Evolutionary conservation across 257 asterid genomes (phyloP).

Genomic region (Petrea volubilis): DNA sequence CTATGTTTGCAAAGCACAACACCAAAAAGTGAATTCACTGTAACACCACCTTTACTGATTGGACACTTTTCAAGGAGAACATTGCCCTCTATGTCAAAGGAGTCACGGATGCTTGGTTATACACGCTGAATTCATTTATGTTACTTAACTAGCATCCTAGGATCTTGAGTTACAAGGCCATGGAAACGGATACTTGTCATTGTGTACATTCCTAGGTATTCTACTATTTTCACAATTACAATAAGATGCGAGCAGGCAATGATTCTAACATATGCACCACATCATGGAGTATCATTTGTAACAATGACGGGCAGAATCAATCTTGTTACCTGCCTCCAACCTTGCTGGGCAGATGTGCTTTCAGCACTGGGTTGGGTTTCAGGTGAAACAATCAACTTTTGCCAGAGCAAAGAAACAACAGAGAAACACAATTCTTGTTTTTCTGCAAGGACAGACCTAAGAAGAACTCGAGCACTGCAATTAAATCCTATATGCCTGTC

Average conservation of each 20-base stretch:
- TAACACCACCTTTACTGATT: neutral
- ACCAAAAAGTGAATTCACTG: neutral
- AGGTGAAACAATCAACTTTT: constrained; percentile 73
- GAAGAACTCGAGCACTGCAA: constrained; percentile 62
- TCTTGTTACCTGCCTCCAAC: constrained; percentile 87
- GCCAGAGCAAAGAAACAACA: constrained; percentile 90
- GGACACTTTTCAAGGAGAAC: neutral
- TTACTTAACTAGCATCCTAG: neutral
- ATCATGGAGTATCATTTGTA: neutral
- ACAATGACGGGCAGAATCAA: neutral
- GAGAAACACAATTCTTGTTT: constrained; percentile 84
- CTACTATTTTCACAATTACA: neutral
- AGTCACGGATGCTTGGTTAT: neutral
- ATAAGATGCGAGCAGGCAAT: neutral
- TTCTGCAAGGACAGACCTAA: constrained; percentile 63
- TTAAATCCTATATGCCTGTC: constrained; percentile 67
- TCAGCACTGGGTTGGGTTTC: constrained; percentile 78
- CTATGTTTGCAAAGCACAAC: neutral
- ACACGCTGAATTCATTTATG: neutral
- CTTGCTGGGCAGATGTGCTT: constrained; percentile 87
- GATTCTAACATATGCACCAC: neutral
- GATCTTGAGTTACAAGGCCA: neutral
- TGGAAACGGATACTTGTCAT: neutral
- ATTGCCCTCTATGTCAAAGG: neutral
- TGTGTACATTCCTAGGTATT: neutral